Percentiles rank a stretch among this genome's conserved stretches.
Evolutionary conservation across 2,329 filamentous ascomycete genomes (phyloP).

Genomic region (Phyllosticta citrichinensis): DNA sequence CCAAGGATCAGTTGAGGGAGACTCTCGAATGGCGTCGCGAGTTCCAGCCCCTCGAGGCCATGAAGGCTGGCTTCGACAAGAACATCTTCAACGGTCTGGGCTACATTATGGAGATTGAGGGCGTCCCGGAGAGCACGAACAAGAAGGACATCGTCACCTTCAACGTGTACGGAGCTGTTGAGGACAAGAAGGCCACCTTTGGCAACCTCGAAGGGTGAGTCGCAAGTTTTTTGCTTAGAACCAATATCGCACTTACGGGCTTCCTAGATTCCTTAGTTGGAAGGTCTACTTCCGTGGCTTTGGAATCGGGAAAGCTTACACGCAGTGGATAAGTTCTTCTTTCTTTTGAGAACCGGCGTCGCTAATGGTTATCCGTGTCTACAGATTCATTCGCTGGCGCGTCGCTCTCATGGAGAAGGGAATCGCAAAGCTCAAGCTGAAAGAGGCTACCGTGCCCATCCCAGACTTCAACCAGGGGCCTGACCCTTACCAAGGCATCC

Average conservation of each 20-base stretch:
- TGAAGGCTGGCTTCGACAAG: conserved; percentile 51
- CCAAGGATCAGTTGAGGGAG: conserved; percentile 66
- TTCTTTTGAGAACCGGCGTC: neutral
- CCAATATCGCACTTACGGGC: neutral
- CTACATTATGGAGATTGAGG: conserved; percentile 64
- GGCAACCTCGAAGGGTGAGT: conserved; percentile 69
- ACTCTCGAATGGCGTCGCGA: conserved; percentile 77
- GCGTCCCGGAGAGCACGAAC: conserved; percentile 41
- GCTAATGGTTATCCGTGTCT: neutral
- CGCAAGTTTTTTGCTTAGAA: neutral
- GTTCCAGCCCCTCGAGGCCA: conserved; percentile 58
- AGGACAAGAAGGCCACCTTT: conserved; percentile 72
- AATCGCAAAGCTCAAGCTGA: conserved; percentile 61
- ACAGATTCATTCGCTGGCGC: conserved; percentile 80
- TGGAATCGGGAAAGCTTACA: neutral
- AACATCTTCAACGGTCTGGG: conserved; percentile 69
- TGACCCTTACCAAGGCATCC: conserved; percentile 83
- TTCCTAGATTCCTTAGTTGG: neutral
- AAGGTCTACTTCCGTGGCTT: neutral
- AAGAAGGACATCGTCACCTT: conserved; percentile 67
- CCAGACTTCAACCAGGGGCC: conserved; percentile 51
- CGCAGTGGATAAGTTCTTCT: neutral
- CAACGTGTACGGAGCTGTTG: conserved; percentile 87
- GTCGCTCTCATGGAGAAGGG: conserved; percentile 84
- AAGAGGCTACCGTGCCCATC: conserved; percentile 58